These are phyloP conservation scores for Ceratocystis albifundus DNA, from an alignment of 2,329 filamentous ascomycete species.

Conservation along the genomic window DNA sequence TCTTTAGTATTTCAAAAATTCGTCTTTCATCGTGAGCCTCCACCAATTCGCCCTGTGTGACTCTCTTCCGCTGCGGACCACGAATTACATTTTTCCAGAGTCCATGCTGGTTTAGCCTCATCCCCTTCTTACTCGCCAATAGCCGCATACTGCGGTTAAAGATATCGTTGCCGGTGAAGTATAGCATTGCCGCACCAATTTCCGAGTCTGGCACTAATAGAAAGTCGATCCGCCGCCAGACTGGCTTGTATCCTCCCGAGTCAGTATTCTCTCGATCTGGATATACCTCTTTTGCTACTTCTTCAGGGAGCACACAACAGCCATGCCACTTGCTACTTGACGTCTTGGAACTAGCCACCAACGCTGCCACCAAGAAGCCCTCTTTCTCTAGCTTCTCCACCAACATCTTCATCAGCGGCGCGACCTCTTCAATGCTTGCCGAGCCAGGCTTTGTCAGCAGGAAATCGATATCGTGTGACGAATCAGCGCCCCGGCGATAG, in stretches of 20 bases:
- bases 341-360: conserved; percentile 42
- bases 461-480: conserved; percentile 73
- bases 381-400: conserved; percentile 47
- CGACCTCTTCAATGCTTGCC: conserved; percentile 42
- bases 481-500: conserved; percentile 65
- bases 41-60: conserved; percentile 57
- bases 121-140: conserved; percentile 65
- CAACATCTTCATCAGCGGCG: conserved; percentile 50
- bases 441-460: conserved; percentile 62
- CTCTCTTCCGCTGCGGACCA: conserved; percentile 44
- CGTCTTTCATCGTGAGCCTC: conserved; percentile 64
- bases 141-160: conserved; percentile 82
- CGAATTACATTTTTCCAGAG: conserved; percentile 61
- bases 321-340: conserved; percentile 76
- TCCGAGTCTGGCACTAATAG: conserved; percentile 69
- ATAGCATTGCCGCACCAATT: conserved; percentile 76
- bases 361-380: conserved; percentile 56
- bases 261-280: background rate
- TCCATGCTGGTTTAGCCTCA: conserved; percentile 75
- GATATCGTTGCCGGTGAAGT: conserved; percentile 91
- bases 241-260: conserved; percentile 19
- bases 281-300: conserved; percentile 27
- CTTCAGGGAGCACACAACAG: conserved; percentile 56
- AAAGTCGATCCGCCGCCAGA: conserved; percentile 77
- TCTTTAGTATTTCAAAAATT: conserved; percentile 71